Conservation (phyloP, 768 basidiomycete species). For the Dentipellis fragilis region DNA sequence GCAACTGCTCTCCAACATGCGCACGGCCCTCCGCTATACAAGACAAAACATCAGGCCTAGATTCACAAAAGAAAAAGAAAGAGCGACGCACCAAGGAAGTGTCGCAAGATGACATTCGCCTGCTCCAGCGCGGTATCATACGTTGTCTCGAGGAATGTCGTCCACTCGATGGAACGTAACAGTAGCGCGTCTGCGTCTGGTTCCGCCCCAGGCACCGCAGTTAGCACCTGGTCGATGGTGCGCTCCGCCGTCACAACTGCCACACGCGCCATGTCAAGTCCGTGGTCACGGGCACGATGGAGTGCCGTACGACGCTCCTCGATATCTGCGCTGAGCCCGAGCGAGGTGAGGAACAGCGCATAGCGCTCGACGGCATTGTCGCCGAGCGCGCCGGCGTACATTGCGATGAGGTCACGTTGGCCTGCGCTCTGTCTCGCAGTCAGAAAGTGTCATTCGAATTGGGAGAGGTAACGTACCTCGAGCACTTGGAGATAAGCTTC, state of each 20-base stretch:
- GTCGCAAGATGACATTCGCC: slow-evolving; percentile 79
- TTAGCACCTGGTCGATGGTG: slow-evolving; percentile 47
- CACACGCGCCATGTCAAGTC: slow-evolving; percentile 72
- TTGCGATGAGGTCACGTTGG: slow-evolving; percentile 78
- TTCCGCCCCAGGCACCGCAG: slow-evolving; percentile 4
- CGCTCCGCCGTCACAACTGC: slow-evolving; percentile 73
- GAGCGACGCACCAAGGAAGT: slow-evolving; percentile 69
- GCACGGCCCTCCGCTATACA: slow-evolving; percentile 64
- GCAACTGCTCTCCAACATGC: slow-evolving; percentile 49
- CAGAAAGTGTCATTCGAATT: neutral
- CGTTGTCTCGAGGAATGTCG: slow-evolving; percentile 66
- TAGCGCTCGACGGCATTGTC: slow-evolving; percentile 90
- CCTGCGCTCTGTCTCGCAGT: slow-evolving; percentile 48
- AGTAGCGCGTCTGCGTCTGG: slow-evolving; percentile 50
- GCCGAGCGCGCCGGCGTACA: slow-evolving; percentile 87
- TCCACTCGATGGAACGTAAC: slow-evolving; percentile 90
- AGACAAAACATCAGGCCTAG: neutral
- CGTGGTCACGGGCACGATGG: slow-evolving; percentile 70
- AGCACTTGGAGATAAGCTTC: slow-evolving; percentile 85
- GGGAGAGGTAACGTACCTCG: slow-evolving; percentile 42
- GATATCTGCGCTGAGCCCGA: slow-evolving; percentile 53
- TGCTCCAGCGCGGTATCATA: slow-evolving; percentile 74
- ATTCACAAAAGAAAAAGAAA: neutral
- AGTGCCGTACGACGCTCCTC: slow-evolving; percentile 62
- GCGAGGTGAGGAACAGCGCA: slow-evolving; percentile 77